Evolutionary conservation across 2,329 filamentous ascomycete genomes (phyloP).

Genomic region (Acephala macrosclerotiorum): DNA sequence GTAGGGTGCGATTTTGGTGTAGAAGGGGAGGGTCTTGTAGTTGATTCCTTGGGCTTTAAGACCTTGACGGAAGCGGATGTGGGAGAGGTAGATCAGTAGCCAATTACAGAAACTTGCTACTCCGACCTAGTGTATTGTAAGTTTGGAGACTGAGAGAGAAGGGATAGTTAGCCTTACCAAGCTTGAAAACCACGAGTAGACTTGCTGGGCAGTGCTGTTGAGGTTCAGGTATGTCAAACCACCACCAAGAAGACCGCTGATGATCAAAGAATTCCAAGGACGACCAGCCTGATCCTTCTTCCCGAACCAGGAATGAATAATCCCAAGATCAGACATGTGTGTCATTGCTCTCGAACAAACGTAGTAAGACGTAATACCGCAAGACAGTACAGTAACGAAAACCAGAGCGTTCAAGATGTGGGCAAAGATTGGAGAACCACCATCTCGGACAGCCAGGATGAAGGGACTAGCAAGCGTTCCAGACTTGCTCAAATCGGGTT

Average conservation of each 20-base stretch:
- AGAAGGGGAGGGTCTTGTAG: constrained; percentile 53
- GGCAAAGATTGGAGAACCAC: constrained; percentile 55
- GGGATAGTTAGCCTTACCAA: constrained; percentile 50
- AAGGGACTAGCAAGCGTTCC: constrained; percentile 49
- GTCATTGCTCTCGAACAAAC: constrained; percentile 58
- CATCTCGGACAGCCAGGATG: constrained; percentile 56
- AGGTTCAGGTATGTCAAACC: constrained; percentile 63
- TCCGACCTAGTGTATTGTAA: constrained; percentile 50
- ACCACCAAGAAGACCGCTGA: constrained; percentile 53
- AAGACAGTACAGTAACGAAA: constrained; percentile 56
- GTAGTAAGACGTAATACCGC: constrained; percentile 57
- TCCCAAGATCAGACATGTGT: constrained; percentile 54
- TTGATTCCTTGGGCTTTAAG: constrained; percentile 64
- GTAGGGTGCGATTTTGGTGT: constrained; percentile 61
- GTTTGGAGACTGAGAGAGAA: background rate
- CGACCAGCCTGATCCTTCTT: constrained; percentile 66
- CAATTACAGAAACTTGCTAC: constrained; percentile 78
- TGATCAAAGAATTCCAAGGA: constrained; percentile 59
- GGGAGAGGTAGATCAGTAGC: constrained; percentile 68
- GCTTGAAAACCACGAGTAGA: constrained; percentile 70
- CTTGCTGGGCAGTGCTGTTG: constrained; percentile 49
- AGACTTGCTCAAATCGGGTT: constrained; percentile 32
- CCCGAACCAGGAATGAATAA: constrained; percentile 60
- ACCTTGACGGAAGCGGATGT: constrained; percentile 68
- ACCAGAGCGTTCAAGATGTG: constrained; percentile 59